Conservation (phyloP, 805 yeast species). For the Groenewaldozyma tartarivorans region DNA sequence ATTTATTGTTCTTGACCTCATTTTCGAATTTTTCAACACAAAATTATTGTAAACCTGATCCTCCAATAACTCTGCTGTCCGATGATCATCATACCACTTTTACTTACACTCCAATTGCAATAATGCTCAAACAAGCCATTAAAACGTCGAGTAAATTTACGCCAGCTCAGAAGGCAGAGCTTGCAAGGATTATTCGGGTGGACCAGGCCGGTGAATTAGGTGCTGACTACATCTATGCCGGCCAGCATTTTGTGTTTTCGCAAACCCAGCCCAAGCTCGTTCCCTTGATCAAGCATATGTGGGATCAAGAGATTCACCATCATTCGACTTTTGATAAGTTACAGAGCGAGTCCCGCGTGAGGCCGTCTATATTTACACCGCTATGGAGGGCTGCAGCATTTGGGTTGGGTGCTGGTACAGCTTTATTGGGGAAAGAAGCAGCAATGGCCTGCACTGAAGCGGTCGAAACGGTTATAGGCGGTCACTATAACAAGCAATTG, state of each 20-base stretch:
- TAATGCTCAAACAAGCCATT: constrained; percentile 20
- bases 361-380: constrained; percentile 90
- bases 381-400: constrained; percentile 89
- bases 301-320: constrained; percentile 95
- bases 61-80: no score
- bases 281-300: constrained; percentile 84
- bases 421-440: constrained; percentile 80
- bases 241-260: constrained; percentile 73
- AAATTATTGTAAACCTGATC: no score
- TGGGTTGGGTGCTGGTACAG: constrained; percentile 79
- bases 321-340: constrained; percentile 74
- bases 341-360: constrained; percentile 67
- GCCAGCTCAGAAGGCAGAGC: constrained; percentile 18
- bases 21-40: no score
- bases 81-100: no score
- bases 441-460: constrained; percentile 99
- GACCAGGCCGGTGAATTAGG: constrained; percentile 99
- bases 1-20: no score
- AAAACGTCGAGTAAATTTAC: constrained; percentile 13
- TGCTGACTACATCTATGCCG: constrained; percentile 86
- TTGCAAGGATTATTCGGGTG: constrained; percentile 50
- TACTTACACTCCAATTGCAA: no score
- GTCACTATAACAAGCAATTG: constrained; percentile 86
- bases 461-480: constrained; percentile 95
- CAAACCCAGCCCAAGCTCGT: constrained; percentile 63